A percentile compares a stretch with the other conserved stretches of the same genome.
These are phyloP conservation scores for Xerocomellus amylosporus DNA, from an alignment of 768 basidiomycete species.

Conservation along the genomic window DNA sequence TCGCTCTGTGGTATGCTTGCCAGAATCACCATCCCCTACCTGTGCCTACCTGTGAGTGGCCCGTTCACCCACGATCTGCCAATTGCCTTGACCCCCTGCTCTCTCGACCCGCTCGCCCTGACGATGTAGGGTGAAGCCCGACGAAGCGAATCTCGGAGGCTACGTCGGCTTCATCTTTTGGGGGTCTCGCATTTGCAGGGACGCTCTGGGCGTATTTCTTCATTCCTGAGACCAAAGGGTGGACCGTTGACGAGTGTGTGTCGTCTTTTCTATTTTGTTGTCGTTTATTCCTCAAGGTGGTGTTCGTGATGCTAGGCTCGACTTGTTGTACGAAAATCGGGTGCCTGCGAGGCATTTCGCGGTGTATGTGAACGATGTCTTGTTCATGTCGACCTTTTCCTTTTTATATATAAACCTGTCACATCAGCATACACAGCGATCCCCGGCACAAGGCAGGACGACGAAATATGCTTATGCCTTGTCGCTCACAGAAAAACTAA, in stretches of 20 bases:
- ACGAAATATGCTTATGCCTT: too few relatives aligned
- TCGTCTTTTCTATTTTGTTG: not conserved
- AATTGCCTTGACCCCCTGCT: not conserved
- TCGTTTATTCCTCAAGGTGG: not conserved
- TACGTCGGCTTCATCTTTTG: slow-evolving; percentile 32
- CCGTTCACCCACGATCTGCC: too few relatives aligned
- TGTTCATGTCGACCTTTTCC: too few relatives aligned
- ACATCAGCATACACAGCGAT: too few relatives aligned
- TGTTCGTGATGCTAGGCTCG: too few relatives aligned
- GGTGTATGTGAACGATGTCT: too few relatives aligned
- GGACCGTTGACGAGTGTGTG: slow-evolving; percentile 32
- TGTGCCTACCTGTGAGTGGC: slow-evolving; percentile 26
- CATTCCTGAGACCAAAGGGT: slow-evolving; percentile 27
- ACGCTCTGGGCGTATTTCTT: slow-evolving; percentile 27
- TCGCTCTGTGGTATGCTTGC: slow-evolving; percentile 22
- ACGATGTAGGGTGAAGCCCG: slow-evolving; percentile 22
- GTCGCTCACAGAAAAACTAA: too few relatives aligned
- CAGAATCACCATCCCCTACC: slow-evolving; percentile 28
- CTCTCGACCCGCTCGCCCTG: not conserved
- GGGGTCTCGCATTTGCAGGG: slow-evolving; percentile 21
- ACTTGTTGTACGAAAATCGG: slow-evolving; percentile 1
- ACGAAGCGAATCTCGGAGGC: slow-evolving; percentile 26
- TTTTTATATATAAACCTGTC: too few relatives aligned
- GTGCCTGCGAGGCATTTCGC: too few relatives aligned
- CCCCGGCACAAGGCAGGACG: too few relatives aligned